Evolutionary conservation across 257 asterid genomes (phyloP).

Genomic region (Solanum virginianum): DNA sequence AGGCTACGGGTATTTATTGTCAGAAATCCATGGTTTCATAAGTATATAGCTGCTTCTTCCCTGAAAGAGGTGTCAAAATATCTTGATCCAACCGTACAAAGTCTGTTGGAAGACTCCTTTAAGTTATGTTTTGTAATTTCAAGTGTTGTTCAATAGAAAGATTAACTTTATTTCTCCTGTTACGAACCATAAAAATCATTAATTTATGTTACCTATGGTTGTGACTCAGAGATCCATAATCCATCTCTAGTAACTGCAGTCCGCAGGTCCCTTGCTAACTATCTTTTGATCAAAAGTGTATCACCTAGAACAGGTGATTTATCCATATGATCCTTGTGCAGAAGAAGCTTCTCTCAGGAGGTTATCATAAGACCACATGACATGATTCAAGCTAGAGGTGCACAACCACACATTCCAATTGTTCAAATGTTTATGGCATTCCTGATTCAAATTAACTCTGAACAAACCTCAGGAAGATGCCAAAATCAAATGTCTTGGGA

Average conservation of each 20-base stretch:
- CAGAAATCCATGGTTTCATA: constrained; percentile 81
- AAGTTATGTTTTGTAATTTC: background rate
- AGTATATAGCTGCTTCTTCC: constrained; percentile 73
- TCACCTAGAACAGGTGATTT: background rate
- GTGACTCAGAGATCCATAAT: background rate
- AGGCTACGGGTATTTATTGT: too few species aligned
- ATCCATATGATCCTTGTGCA: background rate
- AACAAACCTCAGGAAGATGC: too few species aligned
- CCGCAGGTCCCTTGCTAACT: background rate
- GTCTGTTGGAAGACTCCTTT: constrained; percentile 55
- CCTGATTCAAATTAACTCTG: too few species aligned
- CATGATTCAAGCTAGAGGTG: background rate
- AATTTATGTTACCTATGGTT: background rate
- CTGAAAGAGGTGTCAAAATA: constrained; percentile 83
- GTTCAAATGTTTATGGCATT: too few species aligned
- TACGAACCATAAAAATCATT: background rate
- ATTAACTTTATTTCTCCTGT: background rate
- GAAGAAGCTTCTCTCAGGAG: background rate
- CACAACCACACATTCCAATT: too few species aligned
- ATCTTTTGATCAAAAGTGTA: background rate
- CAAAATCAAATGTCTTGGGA: too few species aligned
- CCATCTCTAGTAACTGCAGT: background rate
- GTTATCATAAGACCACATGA: background rate
- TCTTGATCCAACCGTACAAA: constrained; percentile 92
- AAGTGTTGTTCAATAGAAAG: background rate